A percentile compares a stretch with the other conserved stretches of the same genome.
Conservation (phyloP, 305 asterid species). For the Solanum hybrid region DNA sequence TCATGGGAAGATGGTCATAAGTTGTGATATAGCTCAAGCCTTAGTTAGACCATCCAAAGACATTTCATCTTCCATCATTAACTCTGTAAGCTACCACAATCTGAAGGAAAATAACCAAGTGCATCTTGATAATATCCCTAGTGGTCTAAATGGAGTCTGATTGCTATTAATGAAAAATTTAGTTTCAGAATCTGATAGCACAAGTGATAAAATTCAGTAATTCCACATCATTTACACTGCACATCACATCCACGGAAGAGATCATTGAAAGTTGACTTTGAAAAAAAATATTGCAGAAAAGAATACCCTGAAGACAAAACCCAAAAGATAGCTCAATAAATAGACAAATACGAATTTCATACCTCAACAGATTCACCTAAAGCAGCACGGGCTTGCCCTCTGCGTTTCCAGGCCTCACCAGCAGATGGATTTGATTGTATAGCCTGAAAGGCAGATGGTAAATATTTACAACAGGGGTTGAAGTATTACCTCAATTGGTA, state of each 20-base stretch:
- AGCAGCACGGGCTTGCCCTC: slow-evolving; percentile 99
- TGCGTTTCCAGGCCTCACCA: slow-evolving; percentile 98
- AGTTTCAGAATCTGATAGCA: neutral
- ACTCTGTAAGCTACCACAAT: neutral
- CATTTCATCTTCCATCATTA: neutral
- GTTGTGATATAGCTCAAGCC: neutral
- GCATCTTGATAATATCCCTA: neutral
- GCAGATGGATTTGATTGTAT: slow-evolving; percentile 88
- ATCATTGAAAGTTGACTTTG: neutral
- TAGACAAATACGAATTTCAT: slow-evolving; percentile 5
- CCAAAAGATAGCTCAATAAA: neutral
- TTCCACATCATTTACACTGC: neutral
- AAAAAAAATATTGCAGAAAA: neutral
- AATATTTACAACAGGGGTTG: slow-evolving; percentile 12
- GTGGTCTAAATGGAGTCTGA: neutral
- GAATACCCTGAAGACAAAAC: neutral
- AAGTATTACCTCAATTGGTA: neutral
- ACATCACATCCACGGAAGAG: neutral
- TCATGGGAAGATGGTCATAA: neutral
- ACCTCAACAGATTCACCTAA: slow-evolving; percentile 96
- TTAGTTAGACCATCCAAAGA: neutral
- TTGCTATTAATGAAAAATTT: neutral
- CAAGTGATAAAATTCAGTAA: neutral
- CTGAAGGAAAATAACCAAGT: neutral
- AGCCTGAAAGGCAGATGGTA: slow-evolving; percentile 45